Conservation (phyloP, 2,329 filamentous ascomycete genomes). For the Nannizziopsis arthrosporioides region DNA sequence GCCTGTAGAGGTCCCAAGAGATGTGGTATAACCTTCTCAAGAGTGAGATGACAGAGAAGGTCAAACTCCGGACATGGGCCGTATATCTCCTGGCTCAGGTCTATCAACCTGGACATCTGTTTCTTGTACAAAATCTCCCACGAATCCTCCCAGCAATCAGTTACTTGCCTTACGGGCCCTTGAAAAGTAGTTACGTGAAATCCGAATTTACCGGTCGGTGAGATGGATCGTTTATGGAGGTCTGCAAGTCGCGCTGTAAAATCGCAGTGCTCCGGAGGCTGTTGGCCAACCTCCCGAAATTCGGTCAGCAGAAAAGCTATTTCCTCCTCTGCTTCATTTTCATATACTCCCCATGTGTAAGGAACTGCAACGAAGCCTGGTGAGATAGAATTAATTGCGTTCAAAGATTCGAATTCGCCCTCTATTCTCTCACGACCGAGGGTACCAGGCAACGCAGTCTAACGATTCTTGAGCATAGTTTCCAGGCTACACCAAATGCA, state of each 20-base stretch:
- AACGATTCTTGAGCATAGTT: too few relatives aligned
- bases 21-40: conserved; percentile 23
- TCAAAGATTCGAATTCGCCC: conserved; percentile 25
- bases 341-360: conserved; percentile 17
- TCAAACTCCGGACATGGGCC: conserved; percentile 25
- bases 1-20: conserved; percentile 19
- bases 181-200: conserved; percentile 27
- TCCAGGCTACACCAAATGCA: too few relatives aligned
- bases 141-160: conserved; percentile 23
- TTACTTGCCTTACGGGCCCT: conserved; percentile 20
- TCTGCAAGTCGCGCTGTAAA: conserved; percentile 18
- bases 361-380: conserved; percentile 24
- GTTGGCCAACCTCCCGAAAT: neutral
- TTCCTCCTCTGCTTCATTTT: neutral
- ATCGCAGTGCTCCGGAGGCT: conserved; percentile 17
- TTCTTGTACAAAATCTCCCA: conserved; percentile 29
- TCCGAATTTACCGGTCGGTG: conserved; percentile 28
- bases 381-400: conserved; percentile 20
- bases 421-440: conserved; percentile 12
- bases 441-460: too few relatives aligned
- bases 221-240: conserved; percentile 21
- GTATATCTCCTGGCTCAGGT: conserved; percentile 23
- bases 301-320: neutral
- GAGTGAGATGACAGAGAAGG: conserved; percentile 14
- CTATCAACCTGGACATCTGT: conserved; percentile 22